Evolutionary conservation across 306 rosid species (phyloP).

Genomic region (Casuarina equisetifolia): DNA sequence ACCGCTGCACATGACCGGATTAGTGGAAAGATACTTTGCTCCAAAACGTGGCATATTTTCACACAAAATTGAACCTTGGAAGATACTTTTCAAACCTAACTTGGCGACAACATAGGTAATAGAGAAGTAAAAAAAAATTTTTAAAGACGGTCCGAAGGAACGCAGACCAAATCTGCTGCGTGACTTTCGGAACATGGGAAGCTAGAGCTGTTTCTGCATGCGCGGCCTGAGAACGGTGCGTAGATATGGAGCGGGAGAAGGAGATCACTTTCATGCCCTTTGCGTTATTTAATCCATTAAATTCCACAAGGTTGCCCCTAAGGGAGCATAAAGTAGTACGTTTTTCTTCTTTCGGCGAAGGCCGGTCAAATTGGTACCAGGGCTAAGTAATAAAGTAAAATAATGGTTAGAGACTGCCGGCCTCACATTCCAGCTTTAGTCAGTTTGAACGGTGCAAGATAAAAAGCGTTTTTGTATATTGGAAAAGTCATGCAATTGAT

Average conservation of each 20-base stretch:
- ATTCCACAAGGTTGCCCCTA: neutral
- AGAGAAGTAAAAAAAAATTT: neutral
- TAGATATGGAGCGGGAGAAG: neutral
- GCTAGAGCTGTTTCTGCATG: constrained; percentile 15
- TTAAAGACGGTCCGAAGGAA: constrained; percentile 15
- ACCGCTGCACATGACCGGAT: neutral
- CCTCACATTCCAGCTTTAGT: neutral
- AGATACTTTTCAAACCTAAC: neutral
- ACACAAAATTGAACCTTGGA: neutral
- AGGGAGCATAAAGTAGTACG: neutral
- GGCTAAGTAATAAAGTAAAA: neutral
- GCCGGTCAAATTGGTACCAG: constrained; percentile 15
- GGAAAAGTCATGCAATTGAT: neutral
- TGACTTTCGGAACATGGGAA: constrained; percentile 30
- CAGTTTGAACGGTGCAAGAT: constrained; percentile 4
- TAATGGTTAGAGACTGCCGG: neutral
- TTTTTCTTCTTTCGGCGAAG: constrained; percentile 19
- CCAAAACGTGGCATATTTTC: neutral
- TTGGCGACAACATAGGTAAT: constrained; percentile 2
- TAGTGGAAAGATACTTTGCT: neutral
- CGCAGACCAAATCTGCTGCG: constrained; percentile 3
- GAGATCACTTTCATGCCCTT: neutral
- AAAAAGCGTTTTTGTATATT: no score
- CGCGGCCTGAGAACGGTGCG: neutral
- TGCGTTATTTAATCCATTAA: neutral